Evolutionary conservation across 2,329 filamentous ascomycete species (phyloP).

Genomic region (Penicillium sp.): DNA sequence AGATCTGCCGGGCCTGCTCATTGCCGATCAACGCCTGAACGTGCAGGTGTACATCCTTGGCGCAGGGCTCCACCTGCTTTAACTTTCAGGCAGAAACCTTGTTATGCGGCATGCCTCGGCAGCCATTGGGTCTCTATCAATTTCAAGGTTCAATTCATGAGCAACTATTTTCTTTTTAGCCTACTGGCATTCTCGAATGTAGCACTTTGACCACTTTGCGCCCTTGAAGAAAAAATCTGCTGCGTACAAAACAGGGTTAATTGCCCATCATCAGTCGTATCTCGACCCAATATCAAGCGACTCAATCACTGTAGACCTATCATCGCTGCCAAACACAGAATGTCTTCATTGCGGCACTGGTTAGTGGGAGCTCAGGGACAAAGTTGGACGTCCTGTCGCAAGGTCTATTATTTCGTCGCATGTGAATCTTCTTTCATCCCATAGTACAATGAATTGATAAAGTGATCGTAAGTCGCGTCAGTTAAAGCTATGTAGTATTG

Average conservation of each 20-base stretch:
- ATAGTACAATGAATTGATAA: too few relatives aligned
- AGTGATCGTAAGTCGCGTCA: too few relatives aligned
- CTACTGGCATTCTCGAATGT: too few relatives aligned
- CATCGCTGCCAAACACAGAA: background rate
- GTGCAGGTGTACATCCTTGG: background rate
- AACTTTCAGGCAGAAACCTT: background rate
- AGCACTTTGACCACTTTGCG: too few relatives aligned
- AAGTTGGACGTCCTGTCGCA: background rate
- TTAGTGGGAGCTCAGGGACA: too few relatives aligned
- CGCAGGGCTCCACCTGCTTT: background rate
- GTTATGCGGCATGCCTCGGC: background rate
- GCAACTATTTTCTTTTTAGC: too few relatives aligned
- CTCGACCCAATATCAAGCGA: background rate
- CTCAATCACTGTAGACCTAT: background rate
- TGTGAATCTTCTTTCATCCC: background rate
- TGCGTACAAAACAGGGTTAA: background rate
- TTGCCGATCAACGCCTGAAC: background rate
- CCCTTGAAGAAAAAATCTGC: background rate
- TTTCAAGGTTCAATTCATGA: background rate
- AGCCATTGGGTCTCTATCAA: background rate
- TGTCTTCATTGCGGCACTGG: too few relatives aligned
- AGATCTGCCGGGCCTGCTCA: background rate
- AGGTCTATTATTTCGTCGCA: background rate
- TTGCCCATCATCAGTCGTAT: background rate
- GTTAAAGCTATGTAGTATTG: too few relatives aligned